Evolutionary conservation across 1,284 basidiomycete genomes (phyloP), one percentile per base, ranked within the genome.

Genomic region (Sanguinoderma infundibulare): DNA sequence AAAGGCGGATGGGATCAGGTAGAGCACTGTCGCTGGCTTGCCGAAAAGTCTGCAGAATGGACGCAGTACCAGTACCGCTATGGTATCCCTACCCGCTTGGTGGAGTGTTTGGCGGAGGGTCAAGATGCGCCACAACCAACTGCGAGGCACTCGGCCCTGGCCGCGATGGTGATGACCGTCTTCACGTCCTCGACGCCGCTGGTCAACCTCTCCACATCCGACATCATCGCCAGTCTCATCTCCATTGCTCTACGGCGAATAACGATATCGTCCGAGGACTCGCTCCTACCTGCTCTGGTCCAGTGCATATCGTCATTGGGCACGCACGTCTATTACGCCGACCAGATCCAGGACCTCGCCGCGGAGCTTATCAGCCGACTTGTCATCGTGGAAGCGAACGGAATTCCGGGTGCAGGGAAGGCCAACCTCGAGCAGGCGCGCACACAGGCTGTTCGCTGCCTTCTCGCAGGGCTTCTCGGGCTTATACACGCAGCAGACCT

Each of bases 341-440:
- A 98, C 73, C 97, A 99, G 78, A 94, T 97, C 64, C 94, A 95
- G 72, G 96, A 98, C 74, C 87, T 98, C 55, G 89, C 94, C 14
- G 89, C 89, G 64, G 96, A 98, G 74, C 80, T 97, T 30, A 86
- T 94, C 42, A 86, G 84, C 60, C 87, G 94, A 26, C 83, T 98
- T n/a, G 79, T 86, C 5, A 78, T 82, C 0, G 79, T 95, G 26
- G 91, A 95, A 70, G 79, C 84, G 15, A 87, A 87, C 65, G 88
- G 87, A 15, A 73, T 83, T n/a, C 70, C 82, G 35, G 75, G 75
- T 22, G 77, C 74, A 42, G 83, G 81, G 46, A 83, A 79, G 65
- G 77, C 77, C 3, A 73, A 75, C 7, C 78, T 74, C 58, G 79
- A 78, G 50, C 79, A 76, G 55, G 81, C 79, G 57, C 83, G 89